Percentiles rank a stretch among this genome's conserved stretches.
Conservation (phyloP, 768 basidiomycete genomes). For the Trametes coccinea region DNA sequence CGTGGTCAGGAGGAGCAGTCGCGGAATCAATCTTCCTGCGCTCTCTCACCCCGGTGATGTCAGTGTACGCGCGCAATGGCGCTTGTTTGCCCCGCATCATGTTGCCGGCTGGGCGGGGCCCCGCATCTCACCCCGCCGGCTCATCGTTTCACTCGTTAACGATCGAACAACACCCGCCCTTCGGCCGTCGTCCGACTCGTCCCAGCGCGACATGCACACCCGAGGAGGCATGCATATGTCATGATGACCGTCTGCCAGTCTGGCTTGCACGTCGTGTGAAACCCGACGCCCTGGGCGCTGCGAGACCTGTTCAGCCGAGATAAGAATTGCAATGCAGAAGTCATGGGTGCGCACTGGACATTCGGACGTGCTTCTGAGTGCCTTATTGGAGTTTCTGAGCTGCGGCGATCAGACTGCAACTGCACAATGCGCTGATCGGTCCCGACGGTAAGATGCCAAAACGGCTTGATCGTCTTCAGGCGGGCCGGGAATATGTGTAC, state of each 20-base stretch:
- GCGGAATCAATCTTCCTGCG: constrained; percentile 14
- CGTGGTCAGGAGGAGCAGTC: constrained; percentile 4
- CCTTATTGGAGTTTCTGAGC: not conserved
- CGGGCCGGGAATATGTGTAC: no score
- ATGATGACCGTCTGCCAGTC: no score
- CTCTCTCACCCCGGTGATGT: not conserved
- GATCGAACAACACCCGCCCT: not conserved
- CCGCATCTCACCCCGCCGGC: constrained; percentile 3
- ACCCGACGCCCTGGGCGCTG: not conserved
- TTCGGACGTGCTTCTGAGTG: not conserved
- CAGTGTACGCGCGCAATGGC: not conserved
- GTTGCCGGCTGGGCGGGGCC: not conserved
- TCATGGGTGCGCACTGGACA: not conserved
- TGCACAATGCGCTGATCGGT: not conserved
- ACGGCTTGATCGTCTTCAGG: no score
- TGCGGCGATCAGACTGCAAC: not conserved
- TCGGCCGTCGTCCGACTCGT: no score
- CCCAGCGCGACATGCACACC: no score
- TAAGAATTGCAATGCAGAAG: not conserved
- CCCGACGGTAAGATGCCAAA: not conserved
- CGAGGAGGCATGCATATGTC: no score
- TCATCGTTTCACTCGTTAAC: not conserved
- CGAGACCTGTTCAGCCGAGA: not conserved
- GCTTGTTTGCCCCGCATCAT: constrained; percentile 7
- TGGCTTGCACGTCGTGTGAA: not conserved